A percentile compares a stretch with the other conserved stretches of the same genome.
Evolutionary conservation across 495 filamentous ascomycete genomes (phyloP).

Genomic region (Halenospora varia): DNA sequence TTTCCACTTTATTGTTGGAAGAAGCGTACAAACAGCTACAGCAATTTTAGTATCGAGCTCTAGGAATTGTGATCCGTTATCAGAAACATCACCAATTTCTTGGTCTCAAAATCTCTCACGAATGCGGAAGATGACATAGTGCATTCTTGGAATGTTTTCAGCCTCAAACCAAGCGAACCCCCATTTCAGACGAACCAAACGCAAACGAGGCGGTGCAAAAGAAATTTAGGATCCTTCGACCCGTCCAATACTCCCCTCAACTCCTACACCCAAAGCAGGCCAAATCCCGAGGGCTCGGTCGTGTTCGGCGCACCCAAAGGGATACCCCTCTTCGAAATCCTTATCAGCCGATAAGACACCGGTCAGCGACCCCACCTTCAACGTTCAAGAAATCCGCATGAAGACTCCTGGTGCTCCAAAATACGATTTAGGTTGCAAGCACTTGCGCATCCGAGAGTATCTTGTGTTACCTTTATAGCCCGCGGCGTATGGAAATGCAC

Average conservation of each 20-base stretch:
- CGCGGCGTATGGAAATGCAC: neutral
- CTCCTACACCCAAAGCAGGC: neutral
- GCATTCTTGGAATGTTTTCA: neutral
- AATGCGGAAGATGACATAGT: neutral
- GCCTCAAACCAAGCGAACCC: neutral
- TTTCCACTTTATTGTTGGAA: too few relatives aligned
- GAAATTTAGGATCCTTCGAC: neutral
- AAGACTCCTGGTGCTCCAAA: too few relatives aligned
- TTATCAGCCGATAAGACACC: neutral
- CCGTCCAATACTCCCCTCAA: neutral
- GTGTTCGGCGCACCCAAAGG: neutral
- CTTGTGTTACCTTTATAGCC: neutral
- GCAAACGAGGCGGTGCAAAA: neutral
- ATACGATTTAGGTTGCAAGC: too few relatives aligned
- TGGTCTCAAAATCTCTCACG: neutral
- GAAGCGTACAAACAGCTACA: too few relatives aligned
- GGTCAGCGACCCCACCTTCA: neutral
- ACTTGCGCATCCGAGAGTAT: neutral
- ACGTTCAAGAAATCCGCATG: neutral
- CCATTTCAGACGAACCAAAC: neutral
- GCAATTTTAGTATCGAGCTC: too few relatives aligned
- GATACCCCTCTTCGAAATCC: neutral
- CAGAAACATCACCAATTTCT: too few relatives aligned
- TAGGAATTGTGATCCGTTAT: too few relatives aligned
- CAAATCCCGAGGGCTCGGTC: neutral